A percentile compares a stretch with the other conserved stretches of the same genome.
Conservation (phyloP, 225 moss, liverwort and hornwort species). For the Antitrichia curtipendula region DNA sequence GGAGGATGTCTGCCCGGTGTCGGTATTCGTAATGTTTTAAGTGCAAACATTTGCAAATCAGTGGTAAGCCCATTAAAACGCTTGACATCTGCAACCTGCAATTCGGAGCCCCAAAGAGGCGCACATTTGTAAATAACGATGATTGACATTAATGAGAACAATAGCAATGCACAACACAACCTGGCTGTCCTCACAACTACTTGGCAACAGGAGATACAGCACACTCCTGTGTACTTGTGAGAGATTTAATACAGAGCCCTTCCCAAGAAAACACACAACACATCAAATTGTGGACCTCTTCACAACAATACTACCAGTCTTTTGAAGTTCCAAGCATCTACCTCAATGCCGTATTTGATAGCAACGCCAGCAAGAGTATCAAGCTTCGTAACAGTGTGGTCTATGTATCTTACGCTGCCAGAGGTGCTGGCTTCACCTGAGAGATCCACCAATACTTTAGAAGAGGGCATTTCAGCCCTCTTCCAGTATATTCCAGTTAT, state of each 20-base stretch:
- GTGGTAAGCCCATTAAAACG: slow-evolving; percentile 83
- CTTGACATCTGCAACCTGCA: slow-evolving; percentile 89
- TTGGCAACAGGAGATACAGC: neutral
- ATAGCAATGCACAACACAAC: neutral
- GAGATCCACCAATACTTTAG: slow-evolving; percentile 3
- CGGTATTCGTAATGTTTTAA: slow-evolving; percentile 78
- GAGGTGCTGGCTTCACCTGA: slow-evolving; percentile 57
- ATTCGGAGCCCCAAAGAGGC: neutral
- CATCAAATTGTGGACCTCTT: neutral
- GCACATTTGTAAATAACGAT: neutral
- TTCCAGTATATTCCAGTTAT: neutral
- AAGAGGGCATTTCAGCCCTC: slow-evolving; percentile 5
- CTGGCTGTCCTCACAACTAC: neutral
- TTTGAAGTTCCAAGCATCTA: neutral
- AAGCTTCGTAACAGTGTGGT: slow-evolving; percentile 67
- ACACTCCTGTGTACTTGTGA: neutral
- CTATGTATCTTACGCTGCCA: slow-evolving; percentile 51
- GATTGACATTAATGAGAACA: neutral
- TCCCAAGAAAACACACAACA: neutral
- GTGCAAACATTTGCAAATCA: slow-evolving; percentile 95
- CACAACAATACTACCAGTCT: neutral
- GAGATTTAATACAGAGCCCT: neutral
- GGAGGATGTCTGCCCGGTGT: slow-evolving; percentile 89
- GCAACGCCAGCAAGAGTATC: slow-evolving; percentile 94
- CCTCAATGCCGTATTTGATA: slow-evolving; percentile 98